A percentile compares a stretch with the other conserved stretches of the same genome.
Conservation (phyloP, 2,329 filamentous ascomycete species). For the Aspergillus viridinutans region DNA sequence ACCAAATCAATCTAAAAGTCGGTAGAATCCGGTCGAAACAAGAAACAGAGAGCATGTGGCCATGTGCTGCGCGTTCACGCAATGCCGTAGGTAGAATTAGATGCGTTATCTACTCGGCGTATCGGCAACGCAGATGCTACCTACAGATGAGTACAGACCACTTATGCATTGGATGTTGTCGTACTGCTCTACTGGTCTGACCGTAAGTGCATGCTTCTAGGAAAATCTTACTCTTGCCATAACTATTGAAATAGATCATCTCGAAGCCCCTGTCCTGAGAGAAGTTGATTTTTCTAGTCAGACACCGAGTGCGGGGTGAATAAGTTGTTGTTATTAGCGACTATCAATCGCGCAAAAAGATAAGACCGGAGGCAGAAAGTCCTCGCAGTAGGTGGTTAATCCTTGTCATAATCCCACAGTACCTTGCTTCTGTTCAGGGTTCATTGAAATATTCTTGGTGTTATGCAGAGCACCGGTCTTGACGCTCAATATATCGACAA, state of each 20-base stretch:
- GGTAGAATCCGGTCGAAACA: not conserved
- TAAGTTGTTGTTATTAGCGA: too few relatives aligned
- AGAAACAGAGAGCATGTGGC: not conserved
- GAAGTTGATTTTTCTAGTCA: too few relatives aligned
- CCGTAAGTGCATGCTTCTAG: not conserved
- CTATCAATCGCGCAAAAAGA: too few relatives aligned
- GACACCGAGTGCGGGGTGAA: too few relatives aligned
- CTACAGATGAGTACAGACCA: too few relatives aligned
- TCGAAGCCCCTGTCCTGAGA: too few relatives aligned
- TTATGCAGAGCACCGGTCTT: too few relatives aligned
- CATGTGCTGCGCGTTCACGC: not conserved
- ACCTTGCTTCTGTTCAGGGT: not conserved
- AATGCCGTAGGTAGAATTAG: not conserved
- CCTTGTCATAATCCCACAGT: not conserved
- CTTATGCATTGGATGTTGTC: too few relatives aligned
- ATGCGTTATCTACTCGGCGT: too few relatives aligned
- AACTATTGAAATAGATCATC: too few relatives aligned
- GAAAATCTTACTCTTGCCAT: too few relatives aligned
- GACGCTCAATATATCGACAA: not conserved
- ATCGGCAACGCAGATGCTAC: too few relatives aligned
- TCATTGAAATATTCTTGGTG: not conserved
- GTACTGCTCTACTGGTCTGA: not conserved
- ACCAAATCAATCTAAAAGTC: not conserved
- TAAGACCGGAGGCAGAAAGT: not conserved
- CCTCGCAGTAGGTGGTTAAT: not conserved